A percentile compares a stretch with the other conserved stretches of the same genome.
Evolutionary conservation across 2,329 filamentous ascomycete species (phyloP).

Genomic region (Cladobotryum protrusum): DNA sequence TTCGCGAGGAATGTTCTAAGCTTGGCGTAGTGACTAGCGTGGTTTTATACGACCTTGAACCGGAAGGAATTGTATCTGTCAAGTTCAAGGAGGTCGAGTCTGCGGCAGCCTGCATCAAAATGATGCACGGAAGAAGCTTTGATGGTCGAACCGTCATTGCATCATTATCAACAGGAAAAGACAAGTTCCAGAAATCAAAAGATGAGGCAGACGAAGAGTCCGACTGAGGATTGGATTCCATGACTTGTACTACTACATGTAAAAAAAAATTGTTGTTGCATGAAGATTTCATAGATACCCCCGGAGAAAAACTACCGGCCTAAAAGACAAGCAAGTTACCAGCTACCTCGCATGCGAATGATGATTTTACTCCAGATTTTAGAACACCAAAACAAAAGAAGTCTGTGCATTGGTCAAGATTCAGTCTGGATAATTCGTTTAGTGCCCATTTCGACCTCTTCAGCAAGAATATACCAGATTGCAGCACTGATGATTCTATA

Average conservation of each 20-base stretch:
- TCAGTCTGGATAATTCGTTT: not conserved
- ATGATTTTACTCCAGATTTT: not conserved
- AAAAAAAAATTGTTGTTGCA: not conserved
- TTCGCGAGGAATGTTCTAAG: conserved; percentile 82
- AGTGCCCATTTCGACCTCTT: conserved; percentile 34
- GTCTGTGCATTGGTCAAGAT: no score
- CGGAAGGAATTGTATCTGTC: conserved; percentile 77
- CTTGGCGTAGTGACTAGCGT: conserved; percentile 86
- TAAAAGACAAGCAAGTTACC: conserved; percentile 2
- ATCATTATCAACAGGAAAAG: conserved; percentile 61
- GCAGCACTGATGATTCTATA: conserved; percentile 67
- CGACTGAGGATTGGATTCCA: conserved; percentile 17
- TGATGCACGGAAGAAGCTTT: conserved; percentile 78
- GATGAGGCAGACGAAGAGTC: conserved; percentile 42
- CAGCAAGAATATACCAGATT: conserved; percentile 57
- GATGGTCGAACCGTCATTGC: conserved; percentile 66
- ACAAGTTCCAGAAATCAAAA: conserved; percentile 66
- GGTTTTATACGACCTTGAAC: conserved; percentile 80
- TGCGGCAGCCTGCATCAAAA: conserved; percentile 63
- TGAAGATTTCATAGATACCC: conserved; percentile 4
- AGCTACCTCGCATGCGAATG: not conserved
- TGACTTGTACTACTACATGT: not conserved
- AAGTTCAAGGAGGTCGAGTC: conserved; percentile 68
- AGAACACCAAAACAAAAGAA: not conserved
- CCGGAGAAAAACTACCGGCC: conserved; percentile 5